Evolutionary conservation across 331 rosid species (phyloP).

Genomic region (Malus hybrid): DNA sequence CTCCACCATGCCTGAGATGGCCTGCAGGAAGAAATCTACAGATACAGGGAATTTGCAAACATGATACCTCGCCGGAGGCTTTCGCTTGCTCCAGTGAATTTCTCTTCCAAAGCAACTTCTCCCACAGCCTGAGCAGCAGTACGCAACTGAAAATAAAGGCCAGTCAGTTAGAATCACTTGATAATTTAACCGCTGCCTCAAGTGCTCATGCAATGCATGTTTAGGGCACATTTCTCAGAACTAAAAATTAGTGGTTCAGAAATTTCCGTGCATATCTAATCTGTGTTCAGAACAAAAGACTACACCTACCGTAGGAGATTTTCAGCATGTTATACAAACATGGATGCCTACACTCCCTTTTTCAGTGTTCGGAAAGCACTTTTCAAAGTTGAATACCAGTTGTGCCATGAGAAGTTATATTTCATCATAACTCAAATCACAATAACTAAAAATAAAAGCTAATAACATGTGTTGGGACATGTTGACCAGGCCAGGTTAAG

Average conservation of each 20-base stretch:
- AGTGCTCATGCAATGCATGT: not conserved
- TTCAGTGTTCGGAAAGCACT: not conserved
- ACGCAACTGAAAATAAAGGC: conserved; percentile 44
- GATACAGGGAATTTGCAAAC: conserved; percentile 93
- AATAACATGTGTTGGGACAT: not conserved
- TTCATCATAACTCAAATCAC: not conserved
- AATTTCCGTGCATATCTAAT: not conserved
- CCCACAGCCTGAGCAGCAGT: conserved; percentile 93
- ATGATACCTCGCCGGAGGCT: conserved; percentile 96
- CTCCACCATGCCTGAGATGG: not conserved
- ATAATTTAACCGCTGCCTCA: not conserved
- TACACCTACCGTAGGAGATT: not conserved
- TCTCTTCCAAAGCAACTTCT: conserved; percentile 70
- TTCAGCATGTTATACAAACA: not conserved
- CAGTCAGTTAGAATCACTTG: not conserved
- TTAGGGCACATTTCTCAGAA: not conserved
- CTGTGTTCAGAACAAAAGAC: not conserved
- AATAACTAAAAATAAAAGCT: not conserved
- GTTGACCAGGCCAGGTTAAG: not conserved
- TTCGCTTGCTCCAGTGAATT: conserved; percentile 79
- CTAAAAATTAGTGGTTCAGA: not conserved
- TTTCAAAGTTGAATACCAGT: not conserved
- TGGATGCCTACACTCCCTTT: not conserved
- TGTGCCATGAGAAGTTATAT: not conserved
- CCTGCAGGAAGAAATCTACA: conserved; percentile 29